Base-by-base conservation (phyloP, 352 stramenopile species). In the Elongisporangium senticosum region DNA sequence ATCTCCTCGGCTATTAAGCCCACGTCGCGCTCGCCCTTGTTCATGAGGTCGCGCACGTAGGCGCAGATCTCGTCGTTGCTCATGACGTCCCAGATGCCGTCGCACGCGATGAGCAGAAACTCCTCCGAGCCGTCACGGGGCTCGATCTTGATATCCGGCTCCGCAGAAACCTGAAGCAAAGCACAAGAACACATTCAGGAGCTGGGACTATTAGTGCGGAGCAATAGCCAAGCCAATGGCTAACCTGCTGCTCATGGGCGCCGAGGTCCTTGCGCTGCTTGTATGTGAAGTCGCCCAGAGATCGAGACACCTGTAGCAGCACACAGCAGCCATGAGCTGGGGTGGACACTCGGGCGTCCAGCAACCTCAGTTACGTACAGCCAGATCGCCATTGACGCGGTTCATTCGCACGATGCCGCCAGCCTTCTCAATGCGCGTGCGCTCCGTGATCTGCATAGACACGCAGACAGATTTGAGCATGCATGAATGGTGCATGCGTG, bases 71-170 rank as follows among this genome's bases (percentile, higher is more conserved):
- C 83, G 63, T 98, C 84, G 59, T 97, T 96, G 51, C 63, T 83
- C 83, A 98, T 96, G 37, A 97, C 91, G 54, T 98, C 93, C 91
- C 93, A 97, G 54, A 97, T 96, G 43, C 91, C 93, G 56, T 98
- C 91, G 58, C 90, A 98, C 10, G 90, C 92, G 37, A 98, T 72
- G 17, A 98, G 65, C 4, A 97, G 66, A 58, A 97, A 97, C 67
- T 97, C 86, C 56, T 97, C 88, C 49, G 91, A 83, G 47, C 77
- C 74, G 53, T 92, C 78, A 10, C 89, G 75, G 58, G 66, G 49
- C 51, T 95, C 71, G 52, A 95, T 75, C 65, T 89, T 79, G 62
- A 97, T 84, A 15, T 98, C 92, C 0, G 93, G 89, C 63, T 96
- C 87, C 0, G 86, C 79, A 19, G 87, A 96, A 43, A 90, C 75